Evolutionary conservation across 2,329 filamentous ascomycete species (phyloP).

Genomic region (Cladobotryum protrusum): DNA sequence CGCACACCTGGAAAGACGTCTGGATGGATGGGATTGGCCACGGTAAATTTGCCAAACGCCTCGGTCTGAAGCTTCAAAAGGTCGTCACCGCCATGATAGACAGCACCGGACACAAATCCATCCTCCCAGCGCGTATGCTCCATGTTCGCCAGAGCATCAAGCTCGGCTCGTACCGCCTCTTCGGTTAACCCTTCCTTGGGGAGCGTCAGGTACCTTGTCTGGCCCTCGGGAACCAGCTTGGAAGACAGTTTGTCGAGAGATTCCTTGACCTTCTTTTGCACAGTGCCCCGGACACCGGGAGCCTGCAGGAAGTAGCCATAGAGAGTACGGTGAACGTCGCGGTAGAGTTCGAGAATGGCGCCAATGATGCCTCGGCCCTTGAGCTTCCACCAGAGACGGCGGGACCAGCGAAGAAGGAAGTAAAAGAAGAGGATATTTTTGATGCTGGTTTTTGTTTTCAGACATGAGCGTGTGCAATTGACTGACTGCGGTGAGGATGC

Average conservation of each 20-base stretch:
- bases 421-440: constrained; percentile 78
- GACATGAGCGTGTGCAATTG: neutral
- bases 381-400: constrained; percentile 74
- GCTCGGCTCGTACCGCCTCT: constrained; percentile 72
- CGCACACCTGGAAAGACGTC: constrained; percentile 96
- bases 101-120: constrained; percentile 85
- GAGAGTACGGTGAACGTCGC: constrained; percentile 60
- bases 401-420: constrained; percentile 78
- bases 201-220: constrained; percentile 67
- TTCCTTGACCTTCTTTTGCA: constrained; percentile 77
- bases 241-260: constrained; percentile 72
- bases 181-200: constrained; percentile 78
- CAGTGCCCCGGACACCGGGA: constrained; percentile 79
- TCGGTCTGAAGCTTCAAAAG: constrained; percentile 81
- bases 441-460: constrained; percentile 1
- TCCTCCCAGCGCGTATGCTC: constrained; percentile 97
- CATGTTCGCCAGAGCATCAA: constrained; percentile 73
- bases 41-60: constrained; percentile 89
- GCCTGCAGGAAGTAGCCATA: constrained; percentile 83
- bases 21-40: constrained; percentile 93
- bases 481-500: constrained; percentile 3
- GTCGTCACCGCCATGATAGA: constrained; percentile 87
- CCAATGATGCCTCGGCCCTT: constrained; percentile 84
- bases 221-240: constrained; percentile 71
- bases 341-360: constrained; percentile 68